These are phyloP conservation scores for Pleurotus cornucopiae DNA, from an alignment of 768 basidiomycete genomes.

Conservation along the genomic window DNA sequence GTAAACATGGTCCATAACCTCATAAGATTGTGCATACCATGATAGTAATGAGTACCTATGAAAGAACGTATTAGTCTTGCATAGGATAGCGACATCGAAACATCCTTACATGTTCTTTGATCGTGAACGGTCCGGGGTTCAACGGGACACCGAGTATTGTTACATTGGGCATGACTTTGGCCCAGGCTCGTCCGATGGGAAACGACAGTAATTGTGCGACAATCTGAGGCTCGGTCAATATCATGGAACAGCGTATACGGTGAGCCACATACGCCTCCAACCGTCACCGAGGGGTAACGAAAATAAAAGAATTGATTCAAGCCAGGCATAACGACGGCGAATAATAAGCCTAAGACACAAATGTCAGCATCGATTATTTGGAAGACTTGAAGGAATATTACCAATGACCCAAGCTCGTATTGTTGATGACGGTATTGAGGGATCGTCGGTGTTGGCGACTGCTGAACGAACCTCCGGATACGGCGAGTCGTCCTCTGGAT, in stretches of 20 bases:
- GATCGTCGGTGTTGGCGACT: conserved; percentile 64
- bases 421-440: conserved; percentile 51
- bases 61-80: conserved; percentile 11
- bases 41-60: conserved; percentile 53
- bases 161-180: conserved; percentile 47
- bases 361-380: background rate
- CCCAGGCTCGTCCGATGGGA: conserved; percentile 61
- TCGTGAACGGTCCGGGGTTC: conserved; percentile 74
- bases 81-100: conserved; percentile 31
- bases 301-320: conserved; percentile 57
- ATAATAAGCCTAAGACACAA: conserved; percentile 17
- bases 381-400: conserved; percentile 17
- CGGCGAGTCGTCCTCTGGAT: conserved; percentile 63
- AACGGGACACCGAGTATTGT: conserved; percentile 56
- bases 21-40: conserved; percentile 12
- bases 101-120: conserved; percentile 72
- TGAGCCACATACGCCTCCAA: conserved; percentile 35
- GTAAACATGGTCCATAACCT: background rate
- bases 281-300: conserved; percentile 36
- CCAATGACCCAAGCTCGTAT: conserved; percentile 50
- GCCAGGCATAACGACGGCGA: conserved; percentile 52
- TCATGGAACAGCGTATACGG: conserved; percentile 14
- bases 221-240: conserved; percentile 25
- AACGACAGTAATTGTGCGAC: conserved; percentile 71
- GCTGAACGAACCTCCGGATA: conserved; percentile 72